Evolutionary conservation across 2,329 filamentous ascomycete genomes (phyloP).

Genomic region (Fusarium subglutinans): DNA sequence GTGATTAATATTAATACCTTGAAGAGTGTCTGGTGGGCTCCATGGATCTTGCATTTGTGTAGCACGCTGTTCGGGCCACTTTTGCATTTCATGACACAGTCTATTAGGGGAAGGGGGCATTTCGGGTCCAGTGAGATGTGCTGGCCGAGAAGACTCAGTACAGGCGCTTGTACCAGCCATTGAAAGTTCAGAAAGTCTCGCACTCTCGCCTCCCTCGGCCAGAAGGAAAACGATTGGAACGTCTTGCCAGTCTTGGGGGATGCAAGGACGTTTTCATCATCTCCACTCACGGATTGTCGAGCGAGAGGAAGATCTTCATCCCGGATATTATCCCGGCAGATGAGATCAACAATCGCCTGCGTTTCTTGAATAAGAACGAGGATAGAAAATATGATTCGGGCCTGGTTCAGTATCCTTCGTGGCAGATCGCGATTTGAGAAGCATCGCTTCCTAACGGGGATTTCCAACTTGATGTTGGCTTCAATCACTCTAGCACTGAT

Average conservation of each 20-base stretch:
- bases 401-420: not conserved
- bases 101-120: constrained; percentile 2
- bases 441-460: not conserved
- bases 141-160: not conserved
- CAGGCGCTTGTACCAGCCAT: constrained; percentile 26
- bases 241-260: not conserved
- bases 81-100: not conserved
- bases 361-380: constrained; percentile 18
- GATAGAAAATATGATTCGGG: constrained; percentile 17
- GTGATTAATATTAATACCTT: not conserved
- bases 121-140: not conserved
- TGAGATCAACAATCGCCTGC: not conserved
- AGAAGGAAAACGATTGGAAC: not conserved
- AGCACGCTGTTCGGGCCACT: not conserved
- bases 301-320: constrained; percentile 26
- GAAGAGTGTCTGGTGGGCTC: not conserved
- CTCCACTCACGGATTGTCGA: not conserved
- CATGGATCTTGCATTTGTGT: constrained; percentile 4
- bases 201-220: not conserved
- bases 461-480: not conserved
- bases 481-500: not conserved
- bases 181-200: constrained; percentile 12
- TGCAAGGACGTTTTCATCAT: not conserved
- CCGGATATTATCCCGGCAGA: not conserved
- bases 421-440: not conserved